Evolutionary conservation across 2,329 filamentous ascomycete genomes (phyloP), one percentile per base, ranked within the genome.

Genomic region (Paracorniculantispora psalliotae): DNA sequence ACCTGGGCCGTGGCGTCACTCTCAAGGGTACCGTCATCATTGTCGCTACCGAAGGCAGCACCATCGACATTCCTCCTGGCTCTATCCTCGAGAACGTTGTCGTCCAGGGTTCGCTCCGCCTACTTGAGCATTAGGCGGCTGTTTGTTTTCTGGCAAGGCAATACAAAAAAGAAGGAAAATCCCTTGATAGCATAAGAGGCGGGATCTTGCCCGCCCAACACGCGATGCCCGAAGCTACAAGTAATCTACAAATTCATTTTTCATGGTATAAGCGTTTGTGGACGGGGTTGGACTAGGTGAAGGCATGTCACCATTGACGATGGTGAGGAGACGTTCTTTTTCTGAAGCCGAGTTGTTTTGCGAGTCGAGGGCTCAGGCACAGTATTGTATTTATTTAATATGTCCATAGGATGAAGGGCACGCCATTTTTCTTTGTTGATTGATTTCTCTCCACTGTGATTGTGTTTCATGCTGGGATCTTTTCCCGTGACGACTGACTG

Each of bases 1-100:
- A 97, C 81, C 85, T 99, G 59, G 93, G 93, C 65, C 91, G 94
- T 57, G 93, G 93, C 59, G 94, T 99, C 59, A 96, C 92, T 41
- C 83, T 97, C 67, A 99, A 99, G 86, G 94, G 91, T 63, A 99
- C 94, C 30, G 94, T 99, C 75, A 99, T 99, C 73, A 99, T 99
- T 67, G 94, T 99, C 56, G 94, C 94, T 28, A 97, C 92, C 49
- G 94, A 99, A 79, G 93, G 93, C 67, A 92, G 90, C 81, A 99
- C 94, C 64, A 99, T 99, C 69, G 94, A 99, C 73, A 89, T 99
- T 68, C 94, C 94, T 56, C 93, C 94, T 21, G 94, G 94, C 73
- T 97, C 92, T 21, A 91, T 99, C 69, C 84, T 99, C 61, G 94
- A 99, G 84, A 99, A 99, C 78, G 94, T 97, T 15, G 94, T 99